Base-by-base conservation (phyloP, 2,329 filamentous ascomycete species). In the Seiridium unicorne region DNA sequence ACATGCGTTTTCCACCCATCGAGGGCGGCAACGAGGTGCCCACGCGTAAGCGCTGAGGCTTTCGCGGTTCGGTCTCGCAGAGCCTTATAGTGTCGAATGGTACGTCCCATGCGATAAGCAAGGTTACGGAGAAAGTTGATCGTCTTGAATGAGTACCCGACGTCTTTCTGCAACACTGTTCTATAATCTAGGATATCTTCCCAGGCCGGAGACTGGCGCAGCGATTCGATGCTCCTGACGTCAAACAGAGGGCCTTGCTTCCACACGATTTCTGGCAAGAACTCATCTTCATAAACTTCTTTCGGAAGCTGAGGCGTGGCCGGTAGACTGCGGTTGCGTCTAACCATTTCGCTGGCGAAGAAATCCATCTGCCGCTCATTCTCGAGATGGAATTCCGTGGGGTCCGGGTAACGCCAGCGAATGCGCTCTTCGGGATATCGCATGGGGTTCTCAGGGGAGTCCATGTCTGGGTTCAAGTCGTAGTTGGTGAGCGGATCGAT, bases 71-170 rank as follows among this genome's bases (percentile, higher is more conserved):
- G 60, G n/a, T 59, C 44, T 49, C 62, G 64, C 42, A 71, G 65
- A n/a, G 61, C 44, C 3, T 65, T 44, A 18, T 62, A 65, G 44
- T 72, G 66, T 13, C 63, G 60, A 53, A 73, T 61, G 11, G 75
- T 77, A 49, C 66, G 63, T 34, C 78, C 78, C 60, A 79, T 70
- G 44, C 78, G 76, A 61, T 71, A 79, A 31, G 72, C 75, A 26
- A 78, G 65, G 32, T 73, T 69, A 56, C 70, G 69, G 59, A 74
- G 68, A 61, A 73, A 73, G 35, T 70, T 68, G 5, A 46, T 60
- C 5, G 66, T 71, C 55, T 46, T 69, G 58, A 67, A 69, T 9
- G 65, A 65, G 3, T 67, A 62, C n/a, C 62, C 61, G 9, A 64
- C 38, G 13, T 54, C 44, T 34, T 63, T 59, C 26, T 49, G 31